These are phyloP conservation scores for Micractinium sp. DNA, from an alignment of 139 green algal species.

Conservation along the genomic window DNA sequence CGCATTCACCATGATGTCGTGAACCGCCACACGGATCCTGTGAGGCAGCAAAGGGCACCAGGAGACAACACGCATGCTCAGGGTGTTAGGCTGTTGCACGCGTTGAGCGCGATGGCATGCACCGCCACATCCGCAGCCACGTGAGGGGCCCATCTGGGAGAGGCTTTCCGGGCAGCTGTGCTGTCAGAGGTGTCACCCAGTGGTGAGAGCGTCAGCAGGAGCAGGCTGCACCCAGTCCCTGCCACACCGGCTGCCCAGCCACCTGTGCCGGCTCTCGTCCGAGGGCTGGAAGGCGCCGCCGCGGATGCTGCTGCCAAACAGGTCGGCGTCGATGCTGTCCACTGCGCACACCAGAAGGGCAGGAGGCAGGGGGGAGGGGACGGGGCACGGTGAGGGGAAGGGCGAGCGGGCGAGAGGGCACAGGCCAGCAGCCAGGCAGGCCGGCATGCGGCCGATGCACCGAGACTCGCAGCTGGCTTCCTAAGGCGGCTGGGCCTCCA, in stretches of 20 bases:
- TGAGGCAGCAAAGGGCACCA: background rate
- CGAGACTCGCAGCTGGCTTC: no score
- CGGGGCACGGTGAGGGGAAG: no score
- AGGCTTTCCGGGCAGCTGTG: no score
- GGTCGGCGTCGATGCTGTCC: constrained; percentile 64
- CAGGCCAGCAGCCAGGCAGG: background rate
- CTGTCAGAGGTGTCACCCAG: no score
- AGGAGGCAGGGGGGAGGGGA: background rate
- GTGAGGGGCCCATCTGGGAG: no score
- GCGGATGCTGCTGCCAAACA: constrained; percentile 48
- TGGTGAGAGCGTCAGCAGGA: no score
- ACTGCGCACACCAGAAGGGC: constrained; percentile 4
- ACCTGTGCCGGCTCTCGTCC: constrained; percentile 45
- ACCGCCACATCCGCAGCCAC: no score
- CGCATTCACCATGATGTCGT: constrained; percentile 49
- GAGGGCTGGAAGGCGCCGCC: constrained; percentile 49
- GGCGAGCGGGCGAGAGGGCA: background rate
- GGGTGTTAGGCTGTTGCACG: background rate
- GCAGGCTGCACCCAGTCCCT: no score
- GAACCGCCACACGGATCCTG: constrained; percentile 14
- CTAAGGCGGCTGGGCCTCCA: no score
- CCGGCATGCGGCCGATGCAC: background rate
- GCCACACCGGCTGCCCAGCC: background rate
- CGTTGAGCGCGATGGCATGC: background rate
- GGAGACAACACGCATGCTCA: background rate